Percentiles rank a stretch among this genome's conserved stretches.
phyloP scores from a whole-genome alignment of 129 eudicot genomes.

The Logfia minima region DNA sequence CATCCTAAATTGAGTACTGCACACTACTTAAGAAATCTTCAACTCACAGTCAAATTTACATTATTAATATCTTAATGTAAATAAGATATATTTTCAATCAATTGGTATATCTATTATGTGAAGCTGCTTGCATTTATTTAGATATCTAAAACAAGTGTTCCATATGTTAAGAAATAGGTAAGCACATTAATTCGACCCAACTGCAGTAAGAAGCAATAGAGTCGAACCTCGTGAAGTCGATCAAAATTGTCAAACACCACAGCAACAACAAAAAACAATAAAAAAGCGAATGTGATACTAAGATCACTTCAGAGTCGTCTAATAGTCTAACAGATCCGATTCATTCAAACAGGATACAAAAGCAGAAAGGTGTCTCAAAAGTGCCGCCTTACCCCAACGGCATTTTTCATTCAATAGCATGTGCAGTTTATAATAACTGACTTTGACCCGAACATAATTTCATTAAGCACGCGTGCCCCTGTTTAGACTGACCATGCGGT shows the following conservation, averaged over 20 bases:
- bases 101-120: background rate
- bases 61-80: too few relatives aligned
- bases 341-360: background rate
- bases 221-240: background rate
- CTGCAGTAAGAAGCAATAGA: background rate
- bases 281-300: background rate
- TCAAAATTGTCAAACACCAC: background rate
- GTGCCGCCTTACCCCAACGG: background rate
- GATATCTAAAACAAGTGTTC: background rate
- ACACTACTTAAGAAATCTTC: too few relatives aligned
- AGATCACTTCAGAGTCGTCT: background rate
- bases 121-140: background rate
- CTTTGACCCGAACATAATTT: background rate
- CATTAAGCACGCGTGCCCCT: conserved; percentile 51
- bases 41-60: too few relatives aligned
- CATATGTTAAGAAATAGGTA: background rate
- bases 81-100: too few relatives aligned
- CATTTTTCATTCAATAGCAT: background rate
- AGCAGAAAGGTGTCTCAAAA: background rate
- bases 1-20: too few relatives aligned
- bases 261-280: background rate
- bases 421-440: background rate
- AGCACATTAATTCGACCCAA: background rate
- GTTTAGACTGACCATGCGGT: conserved; percentile 74
- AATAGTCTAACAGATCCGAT: background rate